Base-by-base conservation (phyloP, 2,329 filamentous ascomycete genomes). In the Neofusicoccum laricinum region DNA sequence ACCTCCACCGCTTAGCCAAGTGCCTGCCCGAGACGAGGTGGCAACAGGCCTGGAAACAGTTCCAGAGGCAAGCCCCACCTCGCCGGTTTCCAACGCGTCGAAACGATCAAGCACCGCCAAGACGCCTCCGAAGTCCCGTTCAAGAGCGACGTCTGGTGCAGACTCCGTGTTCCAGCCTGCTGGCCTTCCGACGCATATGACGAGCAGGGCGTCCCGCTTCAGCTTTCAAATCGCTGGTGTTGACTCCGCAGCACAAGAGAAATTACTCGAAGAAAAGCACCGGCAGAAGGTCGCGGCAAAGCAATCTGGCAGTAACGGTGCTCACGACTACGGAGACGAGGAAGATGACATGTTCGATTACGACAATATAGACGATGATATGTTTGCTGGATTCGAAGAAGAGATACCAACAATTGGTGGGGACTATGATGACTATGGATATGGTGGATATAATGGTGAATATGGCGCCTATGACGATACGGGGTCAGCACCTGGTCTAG, bases 171-270 rank as follows among this genome's bases (percentile, higher is more conserved):
- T 75, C 49, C 69, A 72, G 34, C 72, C 75, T 17, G 73, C 73
- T 19, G 75, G 76, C 12, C 65, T 78, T 11, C 80, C 79, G 4
- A 75, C 78, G 50, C 80, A 82, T 67, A 73, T 80, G 50, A 77
- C 75, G 3, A 93, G 90, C 73, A 91, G 88, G 11, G 91, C 90
- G 0, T 92, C 90, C 0, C 82, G 91, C 14, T 93, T 94, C 72
- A 93, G 90, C 70, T 94, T 94, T 71, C 90, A 93, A 71, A 91
- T 93, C 82, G 85, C 88, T 15, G 89, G 88, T 4, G 86, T 86
- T 5, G 89, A 89, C 14, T 87, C 85, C 4, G 80, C 83, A 4
- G 79, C 81, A 0, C 85, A 89, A 70, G 87, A 89, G 74, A 89
- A 88, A 74, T 74, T 90, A 41, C 78, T 93, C 45, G 91, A 92